Base-by-base conservation (phyloP, 2,329 filamentous ascomycete species). In the Colletotrichum aenigma region DNA sequence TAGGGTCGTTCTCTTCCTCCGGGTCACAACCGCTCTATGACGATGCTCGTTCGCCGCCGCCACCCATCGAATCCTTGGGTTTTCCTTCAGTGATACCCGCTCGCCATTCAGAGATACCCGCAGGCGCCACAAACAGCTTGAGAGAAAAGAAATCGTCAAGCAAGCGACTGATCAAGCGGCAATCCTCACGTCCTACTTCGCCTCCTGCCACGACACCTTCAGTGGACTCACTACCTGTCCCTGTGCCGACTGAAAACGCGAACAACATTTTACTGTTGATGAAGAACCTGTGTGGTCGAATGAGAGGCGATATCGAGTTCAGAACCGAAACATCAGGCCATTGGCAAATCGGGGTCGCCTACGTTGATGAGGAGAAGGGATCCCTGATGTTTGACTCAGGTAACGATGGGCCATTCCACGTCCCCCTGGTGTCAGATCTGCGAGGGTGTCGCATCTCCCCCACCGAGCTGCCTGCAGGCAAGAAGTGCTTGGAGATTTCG, bases 281-380 rank as follows among this genome's bases (percentile, higher is more conserved):
- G 94, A 94, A 93, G 82, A 93, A 90, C 28, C 86, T 95, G 8
- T 94, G 93, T 80, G 95, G 95, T 32, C 91, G 93, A 78, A 97
- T 96, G 94, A 93, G 92, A 79, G 95, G 95, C 71, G 92, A 93
- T 78, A 88, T 96, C 34, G 93, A 95, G 77, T 96, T 95, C 81
- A 91, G 94, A 79, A 88, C 88, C 58, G 91, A 92, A 48, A 87
- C 88, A 16, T 86, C 87, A 28, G 91, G 89, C 18, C 87, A 89
- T 2, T 97, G 95, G 95, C 88, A 90, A 73, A 84, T 88, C 38
- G 94, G 94, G n/a, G 91, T 93, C 77, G 94, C 93, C 81, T 95
- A 93, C 81, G 95, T 97, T 77, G 93, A 96, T 76, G 93, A 95
- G 74, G 93, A 95, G 62, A 91, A 90, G 74, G 94, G 94, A 4